These are phyloP conservation scores for Babesia gibsoni DNA, from an alignment of 169 alveolate species.

Conservation along the genomic window DNA sequence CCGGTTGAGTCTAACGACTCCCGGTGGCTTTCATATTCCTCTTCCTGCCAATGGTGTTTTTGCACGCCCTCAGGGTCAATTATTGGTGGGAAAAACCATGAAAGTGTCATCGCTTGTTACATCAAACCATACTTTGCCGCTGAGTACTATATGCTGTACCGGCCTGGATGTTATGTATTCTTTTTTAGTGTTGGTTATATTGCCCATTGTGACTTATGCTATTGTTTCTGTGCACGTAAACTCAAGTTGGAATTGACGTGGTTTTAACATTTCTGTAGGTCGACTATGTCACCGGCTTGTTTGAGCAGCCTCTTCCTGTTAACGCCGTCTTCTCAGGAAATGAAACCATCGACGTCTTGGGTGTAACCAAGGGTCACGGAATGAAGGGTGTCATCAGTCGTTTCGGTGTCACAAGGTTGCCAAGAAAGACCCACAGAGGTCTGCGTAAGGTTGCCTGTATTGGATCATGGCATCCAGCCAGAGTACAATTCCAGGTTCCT, in stretches of 20 bases:
- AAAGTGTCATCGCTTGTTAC: conserved; percentile 34
- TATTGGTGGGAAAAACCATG: conserved; percentile 64
- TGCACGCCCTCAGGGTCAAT: conserved; percentile 59
- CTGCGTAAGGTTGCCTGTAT: conserved; percentile 99
- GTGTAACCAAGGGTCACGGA: conserved; percentile 99
- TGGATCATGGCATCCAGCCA: conserved; percentile 99
- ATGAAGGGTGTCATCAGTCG: conserved; percentile 98
- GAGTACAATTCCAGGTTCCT: conserved; percentile 99
- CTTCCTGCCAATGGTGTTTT: conserved; percentile 49
- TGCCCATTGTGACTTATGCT: no score
- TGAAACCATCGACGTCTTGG: conserved; percentile 97
- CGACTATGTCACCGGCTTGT: conserved; percentile 90
- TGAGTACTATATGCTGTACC: no score
- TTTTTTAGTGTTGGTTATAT: no score
- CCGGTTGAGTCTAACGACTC: conserved; percentile 42
- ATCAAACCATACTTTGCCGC: no score
- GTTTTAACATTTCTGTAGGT: conserved; percentile 68
- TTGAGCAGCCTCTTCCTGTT: conserved; percentile 96
- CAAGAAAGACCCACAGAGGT: conserved; percentile 99
- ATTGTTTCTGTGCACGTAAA: no score
- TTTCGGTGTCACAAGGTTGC: conserved; percentile 98
- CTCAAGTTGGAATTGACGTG: no score
- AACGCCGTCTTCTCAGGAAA: conserved; percentile 93
- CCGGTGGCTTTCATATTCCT: conserved; percentile 63
- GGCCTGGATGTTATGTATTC: no score